A percentile compares a stretch with the other conserved stretches of the same genome.
These are phyloP conservation scores for Rhizophora apiculata DNA, from an alignment of 345 rosid genomes.

Conservation along the genomic window DNA sequence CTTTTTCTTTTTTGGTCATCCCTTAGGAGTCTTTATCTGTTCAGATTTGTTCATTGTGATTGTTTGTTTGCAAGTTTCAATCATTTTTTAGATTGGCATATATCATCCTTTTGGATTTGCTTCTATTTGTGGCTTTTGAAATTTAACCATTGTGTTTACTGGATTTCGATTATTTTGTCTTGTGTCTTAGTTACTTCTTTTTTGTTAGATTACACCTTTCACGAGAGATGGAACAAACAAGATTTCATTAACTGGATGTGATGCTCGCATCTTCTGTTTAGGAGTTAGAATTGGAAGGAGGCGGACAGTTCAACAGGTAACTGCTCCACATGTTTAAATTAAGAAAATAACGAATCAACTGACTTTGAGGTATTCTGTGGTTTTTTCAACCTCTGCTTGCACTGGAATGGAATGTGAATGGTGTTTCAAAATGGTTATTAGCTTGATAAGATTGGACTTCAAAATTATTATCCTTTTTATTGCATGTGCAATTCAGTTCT, in stretches of 20 bases:
- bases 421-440: too few species aligned
- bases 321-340: background rate
- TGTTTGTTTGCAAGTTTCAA: background rate
- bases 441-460: too few species aligned
- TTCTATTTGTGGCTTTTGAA: background rate
- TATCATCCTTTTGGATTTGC: too few species aligned
- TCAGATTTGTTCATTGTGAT: background rate
- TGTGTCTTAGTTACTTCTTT: background rate
- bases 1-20: too few species aligned
- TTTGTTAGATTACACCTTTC: slow-evolving; percentile 62
- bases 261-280: slow-evolving; percentile 79
- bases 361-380: too few species aligned
- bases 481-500: too few species aligned
- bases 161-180: background rate
- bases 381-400: too few species aligned
- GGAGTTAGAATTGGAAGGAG: slow-evolving; percentile 88
- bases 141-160: background rate
- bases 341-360: too few species aligned
- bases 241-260: slow-evolving; percentile 73
- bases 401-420: too few species aligned
- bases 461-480: too few species aligned
- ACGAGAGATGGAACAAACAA: slow-evolving; percentile 77
- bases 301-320: slow-evolving; percentile 77
- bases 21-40: background rate
- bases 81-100: too few species aligned